These are phyloP conservation scores for Penicillium paradoxum DNA, from an alignment of 495 filamentous ascomycete species.

Conservation along the genomic window DNA sequence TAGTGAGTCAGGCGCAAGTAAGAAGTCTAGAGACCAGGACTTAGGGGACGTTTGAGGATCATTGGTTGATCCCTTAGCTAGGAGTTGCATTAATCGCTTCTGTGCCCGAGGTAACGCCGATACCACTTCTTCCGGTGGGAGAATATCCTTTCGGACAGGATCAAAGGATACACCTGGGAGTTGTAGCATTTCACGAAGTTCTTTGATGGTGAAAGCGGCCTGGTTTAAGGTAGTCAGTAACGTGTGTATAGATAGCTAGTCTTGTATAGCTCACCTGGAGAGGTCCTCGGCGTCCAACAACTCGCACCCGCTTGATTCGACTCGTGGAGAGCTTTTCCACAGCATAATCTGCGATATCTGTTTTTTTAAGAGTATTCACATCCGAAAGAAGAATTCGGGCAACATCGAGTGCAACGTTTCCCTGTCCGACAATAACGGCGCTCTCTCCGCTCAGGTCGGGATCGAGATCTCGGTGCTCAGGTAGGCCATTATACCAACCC, in stretches of 20 bases:
- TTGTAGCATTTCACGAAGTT: conserved; percentile 78
- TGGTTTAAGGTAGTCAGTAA: conserved; percentile 25
- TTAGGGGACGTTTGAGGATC: conserved; percentile 46
- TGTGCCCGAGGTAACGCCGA: conserved; percentile 64
- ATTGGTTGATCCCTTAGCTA: conserved; percentile 64
- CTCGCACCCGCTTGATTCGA: conserved; percentile 69
- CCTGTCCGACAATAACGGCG: conserved; percentile 87
- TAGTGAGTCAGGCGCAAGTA: conserved; percentile 70
- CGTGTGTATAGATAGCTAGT: not conserved
- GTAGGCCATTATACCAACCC: conserved; percentile 96
- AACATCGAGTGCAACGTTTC: conserved; percentile 93
- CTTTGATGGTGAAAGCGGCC: conserved; percentile 93
- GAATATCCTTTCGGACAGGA: conserved; percentile 56
- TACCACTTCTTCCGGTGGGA: conserved; percentile 53
- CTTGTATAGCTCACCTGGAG: conserved; percentile 58
- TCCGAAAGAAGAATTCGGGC: conserved; percentile 77
- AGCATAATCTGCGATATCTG: conserved; percentile 83
- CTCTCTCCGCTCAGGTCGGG: conserved; percentile 78
- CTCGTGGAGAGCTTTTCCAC: conserved; percentile 68
- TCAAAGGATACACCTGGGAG: conserved; percentile 70
- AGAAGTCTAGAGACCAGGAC: conserved; percentile 79
- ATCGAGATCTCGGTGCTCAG: conserved; percentile 69
- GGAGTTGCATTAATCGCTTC: conserved; percentile 72
- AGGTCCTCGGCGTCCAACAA: conserved; percentile 83
- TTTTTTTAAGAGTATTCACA: conserved; percentile 65